A percentile compares a stretch with the other conserved stretches of the same genome.
These are phyloP conservation scores for Dittrichia graveolens DNA, from an alignment of 129 eudicot genomes.

Conservation along the genomic window DNA sequence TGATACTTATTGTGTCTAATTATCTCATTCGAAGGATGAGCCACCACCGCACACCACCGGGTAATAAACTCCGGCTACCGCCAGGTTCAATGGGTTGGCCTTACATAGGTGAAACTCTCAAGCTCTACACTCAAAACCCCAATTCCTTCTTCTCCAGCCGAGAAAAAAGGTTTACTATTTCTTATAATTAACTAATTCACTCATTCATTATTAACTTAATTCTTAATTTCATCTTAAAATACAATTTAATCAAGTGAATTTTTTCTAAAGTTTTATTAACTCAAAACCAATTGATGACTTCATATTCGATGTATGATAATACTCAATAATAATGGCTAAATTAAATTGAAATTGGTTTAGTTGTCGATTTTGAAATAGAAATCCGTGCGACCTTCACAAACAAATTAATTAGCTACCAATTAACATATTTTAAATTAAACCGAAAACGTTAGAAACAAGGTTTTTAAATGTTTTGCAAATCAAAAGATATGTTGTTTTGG, in stretches of 20 bases:
- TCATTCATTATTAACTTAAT: not conserved
- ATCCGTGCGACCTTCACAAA: no score
- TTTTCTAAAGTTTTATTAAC: not conserved
- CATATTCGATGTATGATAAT: no score
- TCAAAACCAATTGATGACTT: no score
- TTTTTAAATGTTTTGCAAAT: not conserved
- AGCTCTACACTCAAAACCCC: conserved; percentile 87
- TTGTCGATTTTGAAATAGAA: no score
- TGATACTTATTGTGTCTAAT: conserved; percentile 16
- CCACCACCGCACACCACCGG: conserved; percentile 18
- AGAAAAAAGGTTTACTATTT: conserved; percentile 54
- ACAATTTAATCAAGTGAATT: not conserved
- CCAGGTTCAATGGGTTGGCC: conserved; percentile 99
- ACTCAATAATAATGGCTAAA: no score
- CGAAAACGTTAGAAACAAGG: no score
- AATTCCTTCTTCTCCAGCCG: conserved; percentile 78
- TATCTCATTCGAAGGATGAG: conserved; percentile 20
- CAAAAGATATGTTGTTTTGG: not conserved
- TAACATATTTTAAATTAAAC: not conserved
- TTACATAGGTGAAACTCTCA: conserved; percentile 89
- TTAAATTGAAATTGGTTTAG: no score
- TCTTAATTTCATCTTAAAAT: not conserved
- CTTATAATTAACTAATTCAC: no score
- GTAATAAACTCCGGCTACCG: conserved; percentile 50
- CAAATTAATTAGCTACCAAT: no score